These are phyloP conservation scores for Microbotryum violaceum DNA, from an alignment of 1,284 basidiomycete genomes.

Conservation along the genomic window DNA sequence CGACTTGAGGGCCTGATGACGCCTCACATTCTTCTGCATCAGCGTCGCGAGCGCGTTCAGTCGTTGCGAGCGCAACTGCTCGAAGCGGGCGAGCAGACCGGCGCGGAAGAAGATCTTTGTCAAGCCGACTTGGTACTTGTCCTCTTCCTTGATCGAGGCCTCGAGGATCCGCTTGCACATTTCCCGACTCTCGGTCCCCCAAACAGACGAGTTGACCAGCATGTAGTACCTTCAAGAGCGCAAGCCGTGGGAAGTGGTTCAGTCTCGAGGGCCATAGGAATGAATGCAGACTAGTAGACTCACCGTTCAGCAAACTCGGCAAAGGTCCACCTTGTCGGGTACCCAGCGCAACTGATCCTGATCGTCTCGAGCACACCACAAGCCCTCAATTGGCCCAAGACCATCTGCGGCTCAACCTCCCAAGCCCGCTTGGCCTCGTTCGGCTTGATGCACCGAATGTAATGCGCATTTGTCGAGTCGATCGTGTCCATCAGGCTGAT, in stretches of 20 bases:
- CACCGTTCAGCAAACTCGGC: conserved; percentile 98
- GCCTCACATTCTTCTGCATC: conserved; percentile 93
- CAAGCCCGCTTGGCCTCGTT: conserved; percentile 95
- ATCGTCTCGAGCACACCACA: conserved; percentile 99
- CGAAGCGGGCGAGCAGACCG: conserved; percentile 96
- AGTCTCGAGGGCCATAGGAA: neutral
- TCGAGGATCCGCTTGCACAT: conserved; percentile 82
- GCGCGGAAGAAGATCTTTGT: conserved; percentile 99
- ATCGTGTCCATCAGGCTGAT: conserved; percentile 95
- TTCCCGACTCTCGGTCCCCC: conserved; percentile 59
- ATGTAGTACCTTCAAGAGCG: conserved; percentile 68
- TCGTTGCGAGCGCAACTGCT: conserved; percentile 76
- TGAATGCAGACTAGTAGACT: conserved; percentile 33
- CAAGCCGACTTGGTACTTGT: conserved; percentile 94
- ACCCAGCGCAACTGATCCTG: conserved; percentile 96
- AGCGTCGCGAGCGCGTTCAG: conserved; percentile 86
- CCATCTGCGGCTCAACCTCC: conserved; percentile 94
- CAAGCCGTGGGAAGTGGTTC: neutral
- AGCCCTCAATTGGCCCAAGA: conserved; percentile 87
- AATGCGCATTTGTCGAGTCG: conserved; percentile 95
- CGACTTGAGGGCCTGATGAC: conserved; percentile 71
- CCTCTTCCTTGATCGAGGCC: conserved; percentile 78
- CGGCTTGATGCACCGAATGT: conserved; percentile 99
- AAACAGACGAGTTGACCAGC: conserved; percentile 78
- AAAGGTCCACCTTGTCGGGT: conserved; percentile 98